Evolutionary conservation across 1,284 basidiomycete species (phyloP).

Genomic region (Sphaerobolus stellatus): DNA sequence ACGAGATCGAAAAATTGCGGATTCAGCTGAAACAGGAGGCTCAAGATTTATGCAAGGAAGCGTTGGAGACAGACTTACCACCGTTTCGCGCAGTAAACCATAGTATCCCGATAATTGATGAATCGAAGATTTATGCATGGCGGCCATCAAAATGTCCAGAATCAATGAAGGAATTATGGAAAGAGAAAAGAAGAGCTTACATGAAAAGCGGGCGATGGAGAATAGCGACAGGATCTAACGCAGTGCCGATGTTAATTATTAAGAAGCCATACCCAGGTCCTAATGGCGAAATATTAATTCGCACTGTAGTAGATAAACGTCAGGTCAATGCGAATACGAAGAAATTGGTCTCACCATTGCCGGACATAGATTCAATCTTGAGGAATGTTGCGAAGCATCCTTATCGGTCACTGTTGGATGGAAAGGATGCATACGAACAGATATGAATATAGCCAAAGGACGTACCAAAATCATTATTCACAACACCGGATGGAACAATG

Average conservation of each 20-base stretch:
- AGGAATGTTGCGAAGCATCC: conserved; percentile 13
- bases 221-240: conserved; percentile 24
- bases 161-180: conserved; percentile 27
- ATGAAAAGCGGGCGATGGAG: conserved; percentile 29
- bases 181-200: conserved; percentile 29
- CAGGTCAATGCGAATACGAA: conserved; percentile 25
- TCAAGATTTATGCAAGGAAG: conserved; percentile 23
- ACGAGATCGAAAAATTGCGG: conserved; percentile 18
- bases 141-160: conserved; percentile 30
- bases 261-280: conserved; percentile 29
- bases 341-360: conserved; percentile 25
- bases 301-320: conserved; percentile 19
- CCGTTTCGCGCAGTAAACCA: conserved; percentile 36
- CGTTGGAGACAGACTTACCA: conserved; percentile 27
- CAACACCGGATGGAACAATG: conserved; percentile 36
- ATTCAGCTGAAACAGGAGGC: conserved; percentile 22
- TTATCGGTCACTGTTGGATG: conserved; percentile 25
- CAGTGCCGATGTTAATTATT: conserved; percentile 36
- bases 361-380: conserved; percentile 31
- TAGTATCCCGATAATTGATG: conserved; percentile 33
- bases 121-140: conserved; percentile 29
- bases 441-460: conserved; percentile 34
- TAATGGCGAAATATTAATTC: conserved; percentile 18
- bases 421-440: conserved; percentile 31
- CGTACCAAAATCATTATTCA: conserved; percentile 23